Evolutionary conservation across 768 basidiomycete genomes (phyloP).

Genomic region (Wakefieldia striispora): DNA sequence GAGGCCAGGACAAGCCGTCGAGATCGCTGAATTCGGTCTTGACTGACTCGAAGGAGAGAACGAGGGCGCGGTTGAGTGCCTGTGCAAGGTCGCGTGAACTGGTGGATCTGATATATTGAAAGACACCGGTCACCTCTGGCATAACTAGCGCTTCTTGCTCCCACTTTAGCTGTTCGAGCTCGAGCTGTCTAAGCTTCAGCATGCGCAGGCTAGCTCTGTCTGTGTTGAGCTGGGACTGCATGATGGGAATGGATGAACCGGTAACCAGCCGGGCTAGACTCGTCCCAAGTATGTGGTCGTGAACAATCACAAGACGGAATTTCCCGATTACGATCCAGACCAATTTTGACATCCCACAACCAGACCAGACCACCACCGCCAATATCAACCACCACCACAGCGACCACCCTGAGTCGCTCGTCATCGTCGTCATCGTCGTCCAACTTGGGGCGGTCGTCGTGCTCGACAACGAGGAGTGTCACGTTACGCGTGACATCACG

Average conservation of each 20-base stretch:
- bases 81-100: conserved; percentile 18
- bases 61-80: conserved; percentile 32
- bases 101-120: background rate
- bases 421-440: conserved; percentile 1
- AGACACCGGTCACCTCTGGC: conserved; percentile 46
- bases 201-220: conserved; percentile 48
- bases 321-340: conserved; percentile 8
- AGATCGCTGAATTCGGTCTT: conserved; percentile 63
- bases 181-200: conserved; percentile 45
- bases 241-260: conserved; percentile 4
- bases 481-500: conserved; percentile 27
- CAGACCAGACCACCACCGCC: background rate
- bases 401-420: too few relatives aligned
- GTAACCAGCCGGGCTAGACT: conserved; percentile 3
- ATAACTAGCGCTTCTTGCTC: conserved; percentile 56
- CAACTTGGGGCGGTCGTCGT: background rate
- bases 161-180: conserved; percentile 51
- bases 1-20: conserved; percentile 55
- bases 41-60: conserved; percentile 48
- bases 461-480: conserved; percentile 9
- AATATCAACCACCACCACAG: too few relatives aligned
- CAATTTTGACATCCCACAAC: background rate
- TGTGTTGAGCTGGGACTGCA: conserved; percentile 28
- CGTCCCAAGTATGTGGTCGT: too few relatives aligned
- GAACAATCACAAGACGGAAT: background rate